Percentiles rank a stretch among this genome's conserved stretches.
phyloP scores from a whole-genome alignment of 2,329 filamentous ascomycete genomes.

The Chaetomium olivaceum region DNA sequence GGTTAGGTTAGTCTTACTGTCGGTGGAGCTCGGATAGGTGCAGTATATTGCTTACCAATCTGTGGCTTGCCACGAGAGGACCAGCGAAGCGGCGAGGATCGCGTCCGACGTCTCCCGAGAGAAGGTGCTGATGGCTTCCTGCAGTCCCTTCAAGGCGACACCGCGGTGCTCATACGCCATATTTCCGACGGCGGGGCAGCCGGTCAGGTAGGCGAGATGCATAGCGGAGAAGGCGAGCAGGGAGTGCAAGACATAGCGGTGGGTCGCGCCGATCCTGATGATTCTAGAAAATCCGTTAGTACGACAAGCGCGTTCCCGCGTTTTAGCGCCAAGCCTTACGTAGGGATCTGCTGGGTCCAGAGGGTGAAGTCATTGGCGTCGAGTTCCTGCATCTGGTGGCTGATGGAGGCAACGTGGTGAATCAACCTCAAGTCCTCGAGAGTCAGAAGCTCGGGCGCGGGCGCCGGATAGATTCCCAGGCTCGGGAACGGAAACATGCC shows the following conservation, averaged over 20 bases:
- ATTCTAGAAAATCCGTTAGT: constrained; percentile 57
- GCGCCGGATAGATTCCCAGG: constrained; percentile 73
- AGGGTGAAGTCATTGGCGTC: constrained; percentile 82
- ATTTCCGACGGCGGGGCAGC: constrained; percentile 80
- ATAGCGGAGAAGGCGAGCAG: constrained; percentile 92
- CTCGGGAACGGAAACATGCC: constrained; percentile 84
- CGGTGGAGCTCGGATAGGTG: constrained; percentile 33
- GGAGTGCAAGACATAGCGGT: constrained; percentile 91
- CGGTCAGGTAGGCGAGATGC: constrained; percentile 86
- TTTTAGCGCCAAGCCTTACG: constrained; percentile 58
- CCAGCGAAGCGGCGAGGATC: constrained; percentile 83
- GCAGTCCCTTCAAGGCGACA: constrained; percentile 80
- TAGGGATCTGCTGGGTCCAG: constrained; percentile 91
- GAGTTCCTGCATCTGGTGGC: constrained; percentile 75
- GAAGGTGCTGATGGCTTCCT: constrained; percentile 83
- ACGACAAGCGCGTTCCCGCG: not conserved
- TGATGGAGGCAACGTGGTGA: constrained; percentile 84
- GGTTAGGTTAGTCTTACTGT: constrained; percentile 42
- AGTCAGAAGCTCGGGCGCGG: constrained; percentile 70
- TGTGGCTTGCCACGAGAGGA: constrained; percentile 93
- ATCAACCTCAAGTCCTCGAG: constrained; percentile 83
- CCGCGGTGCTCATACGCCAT: constrained; percentile 88
- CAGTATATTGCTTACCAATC: constrained; percentile 73
- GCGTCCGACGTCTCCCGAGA: constrained; percentile 86
- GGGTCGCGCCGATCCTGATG: constrained; percentile 76